Conservation (phyloP, 495 filamentous ascomycete genomes). For the Eremomyces bilateralis region DNA sequence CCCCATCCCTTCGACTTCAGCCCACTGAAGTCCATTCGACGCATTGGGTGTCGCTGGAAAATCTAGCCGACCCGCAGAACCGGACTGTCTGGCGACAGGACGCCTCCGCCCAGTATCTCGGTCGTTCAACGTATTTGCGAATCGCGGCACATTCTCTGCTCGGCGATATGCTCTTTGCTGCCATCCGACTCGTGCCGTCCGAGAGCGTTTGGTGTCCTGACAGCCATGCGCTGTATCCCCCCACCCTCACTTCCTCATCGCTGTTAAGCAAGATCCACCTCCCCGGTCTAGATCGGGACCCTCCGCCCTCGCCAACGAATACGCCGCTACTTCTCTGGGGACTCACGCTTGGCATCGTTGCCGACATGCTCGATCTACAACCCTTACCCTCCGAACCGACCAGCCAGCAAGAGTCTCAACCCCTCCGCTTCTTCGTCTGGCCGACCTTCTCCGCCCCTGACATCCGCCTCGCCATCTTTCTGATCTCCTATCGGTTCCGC, state of each 20-base stretch:
- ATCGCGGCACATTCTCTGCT: constrained; percentile 29
- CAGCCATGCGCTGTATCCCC: constrained; percentile 24
- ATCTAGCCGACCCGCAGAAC: constrained; percentile 36
- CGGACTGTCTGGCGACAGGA: constrained; percentile 46
- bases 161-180: constrained; percentile 52
- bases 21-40: constrained; percentile 52
- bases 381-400: too few relatives aligned
- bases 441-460: constrained; percentile 53
- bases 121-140: not conserved
- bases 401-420: too few relatives aligned
- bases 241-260: constrained; percentile 1
- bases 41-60: constrained; percentile 55
- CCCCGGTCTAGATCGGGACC: not conserved
- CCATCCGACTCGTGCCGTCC: constrained; percentile 38
- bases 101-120: constrained; percentile 26
- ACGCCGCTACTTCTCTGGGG: constrained; percentile 53
- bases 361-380: constrained; percentile 51
- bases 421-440: constrained; percentile 42
- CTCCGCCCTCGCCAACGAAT: constrained; percentile 4
- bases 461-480: constrained; percentile 34
- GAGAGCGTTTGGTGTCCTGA: constrained; percentile 35
- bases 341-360: constrained; percentile 46
- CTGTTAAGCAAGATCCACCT: not conserved
- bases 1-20: constrained; percentile 40
- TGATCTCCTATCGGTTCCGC: constrained; percentile 38